phyloP scores from a whole-genome alignment of 1,284 basidiomycete genomes.

The Hemileia vastatrix region DNA sequence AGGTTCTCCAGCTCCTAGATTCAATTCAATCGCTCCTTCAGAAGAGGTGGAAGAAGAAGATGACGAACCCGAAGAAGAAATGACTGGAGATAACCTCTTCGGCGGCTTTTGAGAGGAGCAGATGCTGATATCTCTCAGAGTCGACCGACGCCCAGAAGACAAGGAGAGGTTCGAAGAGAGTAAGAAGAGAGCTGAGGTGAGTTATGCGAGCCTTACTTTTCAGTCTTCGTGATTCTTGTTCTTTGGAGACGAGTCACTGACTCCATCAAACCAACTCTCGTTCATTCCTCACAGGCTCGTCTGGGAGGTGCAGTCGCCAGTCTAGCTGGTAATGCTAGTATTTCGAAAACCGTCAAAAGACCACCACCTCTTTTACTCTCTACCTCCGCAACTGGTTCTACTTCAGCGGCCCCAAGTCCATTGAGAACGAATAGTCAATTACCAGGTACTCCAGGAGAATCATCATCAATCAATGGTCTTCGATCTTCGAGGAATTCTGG shows the following conservation, averaged over 20 bases:
- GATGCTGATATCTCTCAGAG: slow-evolving; percentile 71
- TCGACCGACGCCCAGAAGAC: slow-evolving; percentile 57
- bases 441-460: slow-evolving; percentile 21
- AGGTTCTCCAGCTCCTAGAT: not conserved
- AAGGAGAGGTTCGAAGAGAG: slow-evolving; percentile 67
- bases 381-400: not conserved
- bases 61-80: too few relatives aligned
- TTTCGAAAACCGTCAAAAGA: slow-evolving; percentile 13
- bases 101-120: slow-evolving; percentile 60
- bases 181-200: slow-evolving; percentile 60
- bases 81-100: slow-evolving; percentile 54
- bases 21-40: not conserved
- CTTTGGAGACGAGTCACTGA: too few relatives aligned
- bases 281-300: not conserved
- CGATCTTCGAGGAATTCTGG: not conserved
- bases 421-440: slow-evolving; percentile 16
- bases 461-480: slow-evolving; percentile 1
- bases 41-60: not conserved
- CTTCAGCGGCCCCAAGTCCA: not conserved
- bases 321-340: slow-evolving; percentile 23
- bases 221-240: too few relatives aligned
- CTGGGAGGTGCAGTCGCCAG: slow-evolving; percentile 33
- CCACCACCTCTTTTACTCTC: not conserved
- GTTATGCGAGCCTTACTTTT: slow-evolving; percentile 11
- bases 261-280: too few relatives aligned